phyloP scores from a whole-genome alignment of 306 rosid genomes.

The Delonix regia region DNA sequence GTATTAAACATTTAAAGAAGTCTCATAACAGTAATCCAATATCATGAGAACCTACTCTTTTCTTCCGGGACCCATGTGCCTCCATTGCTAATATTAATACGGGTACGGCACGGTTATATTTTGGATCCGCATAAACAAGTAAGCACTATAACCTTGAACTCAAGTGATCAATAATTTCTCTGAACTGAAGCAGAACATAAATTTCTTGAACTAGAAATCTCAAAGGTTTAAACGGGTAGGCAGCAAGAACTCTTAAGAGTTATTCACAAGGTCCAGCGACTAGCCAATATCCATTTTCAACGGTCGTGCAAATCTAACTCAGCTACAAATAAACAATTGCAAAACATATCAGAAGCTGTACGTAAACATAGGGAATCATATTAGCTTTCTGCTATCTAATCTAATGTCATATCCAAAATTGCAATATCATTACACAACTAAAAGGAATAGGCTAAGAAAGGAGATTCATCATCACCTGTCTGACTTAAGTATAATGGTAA shows the following conservation, averaged over 20 bases:
- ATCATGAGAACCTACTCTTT: not conserved
- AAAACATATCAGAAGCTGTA: not conserved
- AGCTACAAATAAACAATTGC: not conserved
- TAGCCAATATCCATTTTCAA: not conserved
- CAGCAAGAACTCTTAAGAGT: too few relatives aligned
- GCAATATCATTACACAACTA: not conserved
- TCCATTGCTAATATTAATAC: not conserved
- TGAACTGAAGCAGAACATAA: not conserved
- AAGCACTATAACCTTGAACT: not conserved
- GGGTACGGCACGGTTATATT: not conserved
- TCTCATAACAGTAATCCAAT: not conserved
- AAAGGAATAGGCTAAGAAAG: not conserved
- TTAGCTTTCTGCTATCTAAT: not conserved
- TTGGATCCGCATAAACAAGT: not conserved
- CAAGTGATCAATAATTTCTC: not conserved
- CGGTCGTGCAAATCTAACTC: not conserved
- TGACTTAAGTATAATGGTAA: slow-evolving; percentile 78
- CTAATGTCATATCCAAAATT: not conserved
- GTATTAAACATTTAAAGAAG: not conserved
- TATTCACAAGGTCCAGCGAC: too few relatives aligned
- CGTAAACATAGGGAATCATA: too few relatives aligned
- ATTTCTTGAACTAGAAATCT: too few relatives aligned
- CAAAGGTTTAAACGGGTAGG: too few relatives aligned
- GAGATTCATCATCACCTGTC: slow-evolving; percentile 57
- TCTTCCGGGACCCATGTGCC: not conserved